Evolutionary conservation across 1,284 basidiomycete genomes (phyloP).

Genomic region (Trichosporon sp.): DNA sequence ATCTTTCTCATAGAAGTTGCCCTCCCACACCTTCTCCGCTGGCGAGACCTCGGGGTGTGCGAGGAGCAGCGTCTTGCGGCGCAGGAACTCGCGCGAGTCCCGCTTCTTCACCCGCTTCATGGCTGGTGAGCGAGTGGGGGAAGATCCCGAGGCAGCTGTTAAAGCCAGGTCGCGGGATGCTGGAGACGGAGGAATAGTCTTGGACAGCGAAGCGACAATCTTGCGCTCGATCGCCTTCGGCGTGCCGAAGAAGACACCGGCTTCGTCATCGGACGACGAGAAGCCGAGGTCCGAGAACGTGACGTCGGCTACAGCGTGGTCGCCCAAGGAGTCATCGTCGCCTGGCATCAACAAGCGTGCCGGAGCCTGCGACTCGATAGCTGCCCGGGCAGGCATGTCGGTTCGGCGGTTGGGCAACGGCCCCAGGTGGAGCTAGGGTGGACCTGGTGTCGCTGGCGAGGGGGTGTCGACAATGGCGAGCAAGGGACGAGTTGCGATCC

Average conservation of each 20-base stretch:
- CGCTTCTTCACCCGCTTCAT: slow-evolving; percentile 35
- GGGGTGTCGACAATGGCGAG: background rate
- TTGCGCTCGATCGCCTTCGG: slow-evolving; percentile 36
- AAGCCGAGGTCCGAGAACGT: slow-evolving; percentile 20
- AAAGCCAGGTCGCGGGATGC: slow-evolving; percentile 9
- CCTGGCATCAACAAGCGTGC: background rate
- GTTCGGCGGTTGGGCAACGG: background rate
- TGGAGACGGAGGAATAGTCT: slow-evolving; percentile 24
- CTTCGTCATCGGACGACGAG: slow-evolving; percentile 39
- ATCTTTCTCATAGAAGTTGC: slow-evolving; percentile 30
- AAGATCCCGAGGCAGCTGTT: background rate
- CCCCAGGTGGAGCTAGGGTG: slow-evolving; percentile 6
- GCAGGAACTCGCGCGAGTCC: slow-evolving; percentile 44
- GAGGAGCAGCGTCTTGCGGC: slow-evolving; percentile 42
- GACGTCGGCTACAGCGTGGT: slow-evolving; percentile 19
- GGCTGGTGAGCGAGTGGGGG: slow-evolving; percentile 21
- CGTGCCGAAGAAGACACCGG: slow-evolving; percentile 45
- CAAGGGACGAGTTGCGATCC: background rate
- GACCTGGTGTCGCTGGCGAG: background rate
- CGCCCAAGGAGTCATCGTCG: background rate
- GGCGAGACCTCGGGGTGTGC: slow-evolving; percentile 23
- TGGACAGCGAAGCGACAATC: slow-evolving; percentile 38
- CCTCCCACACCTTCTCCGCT: slow-evolving; percentile 33
- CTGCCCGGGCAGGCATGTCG: background rate
- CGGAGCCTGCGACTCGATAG: background rate